phyloP scores from a whole-genome alignment of 2,329 filamentous ascomycete species.

The Claviceps sp. region DNA sequence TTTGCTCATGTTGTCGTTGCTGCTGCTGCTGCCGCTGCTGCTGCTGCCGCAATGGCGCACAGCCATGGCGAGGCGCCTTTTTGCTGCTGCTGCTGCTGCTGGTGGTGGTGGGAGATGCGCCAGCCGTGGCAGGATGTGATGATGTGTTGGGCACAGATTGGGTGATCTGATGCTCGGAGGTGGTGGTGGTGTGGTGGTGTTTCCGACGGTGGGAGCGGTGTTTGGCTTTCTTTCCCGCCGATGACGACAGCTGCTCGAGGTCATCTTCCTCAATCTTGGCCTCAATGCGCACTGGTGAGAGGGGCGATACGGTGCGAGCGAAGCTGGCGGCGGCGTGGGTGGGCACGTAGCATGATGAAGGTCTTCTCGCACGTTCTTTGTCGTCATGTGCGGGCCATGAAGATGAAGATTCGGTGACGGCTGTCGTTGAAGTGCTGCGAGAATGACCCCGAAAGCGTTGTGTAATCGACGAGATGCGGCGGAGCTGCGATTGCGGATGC shows the following conservation, averaged over 20 bases:
- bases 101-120: background rate
- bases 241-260: background rate
- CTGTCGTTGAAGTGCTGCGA: too few species aligned
- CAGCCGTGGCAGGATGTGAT: too few species aligned
- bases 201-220: too few species aligned
- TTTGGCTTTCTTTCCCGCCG: background rate
- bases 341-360: constrained; percentile 12
- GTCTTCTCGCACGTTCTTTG: background rate
- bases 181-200: too few species aligned
- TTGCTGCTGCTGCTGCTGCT: background rate
- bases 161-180: too few species aligned
- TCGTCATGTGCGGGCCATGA: too few species aligned
- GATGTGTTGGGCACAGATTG: background rate
- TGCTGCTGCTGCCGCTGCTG: background rate
- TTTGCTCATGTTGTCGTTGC: too few species aligned
- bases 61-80: background rate
- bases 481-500: background rate
- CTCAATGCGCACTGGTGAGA: constrained; percentile 9
- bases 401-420: too few species aligned
- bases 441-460: background rate
- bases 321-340: constrained; percentile 19
- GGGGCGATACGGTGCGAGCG: constrained; percentile 8
- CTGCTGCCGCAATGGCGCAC: background rate
- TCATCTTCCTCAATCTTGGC: constrained; percentile 5
- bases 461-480: constrained; percentile 5